Evolutionary conservation across 2,329 filamentous ascomycete genomes (phyloP), one percentile per base, ranked within the genome.

Genomic region (Xylaria sp.): DNA sequence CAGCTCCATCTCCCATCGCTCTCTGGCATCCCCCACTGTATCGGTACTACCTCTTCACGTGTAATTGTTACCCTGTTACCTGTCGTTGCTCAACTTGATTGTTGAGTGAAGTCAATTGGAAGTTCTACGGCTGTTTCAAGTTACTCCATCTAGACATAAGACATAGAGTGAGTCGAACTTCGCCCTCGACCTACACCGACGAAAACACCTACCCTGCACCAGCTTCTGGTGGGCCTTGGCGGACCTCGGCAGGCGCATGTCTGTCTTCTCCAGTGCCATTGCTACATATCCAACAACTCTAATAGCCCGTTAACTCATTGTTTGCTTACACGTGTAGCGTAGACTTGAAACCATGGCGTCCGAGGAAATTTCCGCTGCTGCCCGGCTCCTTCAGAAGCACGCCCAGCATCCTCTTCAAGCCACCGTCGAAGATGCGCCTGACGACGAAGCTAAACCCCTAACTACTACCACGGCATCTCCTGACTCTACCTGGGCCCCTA

Each of bases 391-490:
- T 76, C 85, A 90, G 77, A 86, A 89, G 80, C 90, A 92, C 74
- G 81, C 79, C 70, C 81, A 86, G 53, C 80, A 82, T 73, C 78
- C 80, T 68, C 81, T 84, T 53, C 85, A 89, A 75, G 87, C 88
- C 72, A 94, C 90, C 27, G 86, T 97, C 72, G 94, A 97, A 81
- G 93, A 97, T 57, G 89, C 88, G 47, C 85, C 87, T 32, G 94
- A 97, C 77, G 93, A 97, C 80, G 93, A 97, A 50, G 88, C 93
- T 72, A 80, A 80, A 83, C 87, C 81, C 82, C 87, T 85, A 82
- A 61, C 87, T 82, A 64, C 81, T 79, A 78, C 82, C 61, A 81
- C 83, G 61, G 79, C 79, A 72, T 81, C 69, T 47, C n/a, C 58
- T 79, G 73, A 83, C 61, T 81, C 85, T 64, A 82, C 82, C 55